Conservation (phyloP, 495 filamentous ascomycete genomes). For the Recurvomyces mirabilis region DNA sequence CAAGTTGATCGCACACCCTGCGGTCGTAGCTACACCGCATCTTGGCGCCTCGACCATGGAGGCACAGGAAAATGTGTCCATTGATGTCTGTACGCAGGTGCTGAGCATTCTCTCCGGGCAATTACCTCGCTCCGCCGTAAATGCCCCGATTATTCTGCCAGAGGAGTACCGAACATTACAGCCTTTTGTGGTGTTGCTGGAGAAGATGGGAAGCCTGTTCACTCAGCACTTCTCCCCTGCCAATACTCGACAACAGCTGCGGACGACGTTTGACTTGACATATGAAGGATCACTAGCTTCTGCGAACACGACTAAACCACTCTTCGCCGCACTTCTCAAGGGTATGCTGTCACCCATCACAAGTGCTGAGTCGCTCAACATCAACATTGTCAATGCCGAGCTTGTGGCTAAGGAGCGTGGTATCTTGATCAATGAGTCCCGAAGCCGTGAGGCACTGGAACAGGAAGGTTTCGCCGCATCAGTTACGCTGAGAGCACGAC, state of each 20-base stretch:
- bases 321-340: constrained; percentile 60
- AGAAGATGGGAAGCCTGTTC: constrained; percentile 59
- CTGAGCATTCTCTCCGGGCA: constrained; percentile 52
- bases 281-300: constrained; percentile 55
- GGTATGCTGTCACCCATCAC: constrained; percentile 51
- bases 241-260: constrained; percentile 21
- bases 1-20: constrained; percentile 43
- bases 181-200: constrained; percentile 55
- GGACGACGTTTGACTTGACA: constrained; percentile 54
- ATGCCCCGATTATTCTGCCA: constrained; percentile 57
- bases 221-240: constrained; percentile 51
- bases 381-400: constrained; percentile 66
- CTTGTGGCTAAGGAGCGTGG: constrained; percentile 57
- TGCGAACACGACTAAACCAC: constrained; percentile 53
- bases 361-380: constrained; percentile 46
- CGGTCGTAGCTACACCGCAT: constrained; percentile 59
- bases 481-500: constrained; percentile 44
- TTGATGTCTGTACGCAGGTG: constrained; percentile 67
- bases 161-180: constrained; percentile 60
- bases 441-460: constrained; percentile 37
- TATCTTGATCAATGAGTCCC: constrained; percentile 55
- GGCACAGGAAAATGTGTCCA: constrained; percentile 63
- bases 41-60: constrained; percentile 64
- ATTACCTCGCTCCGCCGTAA: constrained; percentile 58
- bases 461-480: constrained; percentile 45